Evolutionary conservation across 2,329 filamentous ascomycete species (phyloP).

Genomic region (Dactylellina leptospora): DNA sequence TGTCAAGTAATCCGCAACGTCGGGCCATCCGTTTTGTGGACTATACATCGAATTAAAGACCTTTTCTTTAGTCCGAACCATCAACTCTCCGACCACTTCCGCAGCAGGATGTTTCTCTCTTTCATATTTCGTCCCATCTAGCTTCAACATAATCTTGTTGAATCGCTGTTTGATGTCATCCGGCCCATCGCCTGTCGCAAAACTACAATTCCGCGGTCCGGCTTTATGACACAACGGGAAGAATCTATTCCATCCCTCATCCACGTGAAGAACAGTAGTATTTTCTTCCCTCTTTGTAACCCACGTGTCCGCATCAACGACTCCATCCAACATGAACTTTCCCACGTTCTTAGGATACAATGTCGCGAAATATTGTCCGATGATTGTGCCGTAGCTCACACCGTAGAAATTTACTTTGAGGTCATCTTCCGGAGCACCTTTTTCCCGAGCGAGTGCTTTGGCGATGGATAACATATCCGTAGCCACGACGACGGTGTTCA

Average conservation of each 20-base stretch:
- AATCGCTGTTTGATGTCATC: conserved; percentile 25
- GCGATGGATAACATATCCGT: conserved; percentile 42
- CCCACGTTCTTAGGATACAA: conserved; percentile 42
- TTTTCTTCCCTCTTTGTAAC: conserved; percentile 9
- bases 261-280: conserved; percentile 14
- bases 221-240: conserved; percentile 28
- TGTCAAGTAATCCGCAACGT: conserved; percentile 22
- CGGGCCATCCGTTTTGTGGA: conserved; percentile 8
- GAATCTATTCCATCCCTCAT: conserved; percentile 42
- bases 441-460: conserved; percentile 40
- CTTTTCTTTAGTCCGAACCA: not conserved
- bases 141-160: conserved; percentile 29
- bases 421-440: conserved; percentile 22
- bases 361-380: conserved; percentile 49
- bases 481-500: conserved; percentile 44
- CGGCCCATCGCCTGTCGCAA: conserved; percentile 18
- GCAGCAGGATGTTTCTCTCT: conserved; percentile 5
- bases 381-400: conserved; percentile 41
- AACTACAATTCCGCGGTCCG: conserved; percentile 22
- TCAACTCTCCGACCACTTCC: not conserved
- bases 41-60: conserved; percentile 13
- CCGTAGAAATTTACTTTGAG: conserved; percentile 34
- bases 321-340: conserved; percentile 34
- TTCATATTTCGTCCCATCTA: conserved; percentile 38
- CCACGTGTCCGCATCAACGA: conserved; percentile 28